These are phyloP conservation scores for Pelargonium citronellum DNA, from an alignment of 441 rosid species.

Conservation along the genomic window DNA sequence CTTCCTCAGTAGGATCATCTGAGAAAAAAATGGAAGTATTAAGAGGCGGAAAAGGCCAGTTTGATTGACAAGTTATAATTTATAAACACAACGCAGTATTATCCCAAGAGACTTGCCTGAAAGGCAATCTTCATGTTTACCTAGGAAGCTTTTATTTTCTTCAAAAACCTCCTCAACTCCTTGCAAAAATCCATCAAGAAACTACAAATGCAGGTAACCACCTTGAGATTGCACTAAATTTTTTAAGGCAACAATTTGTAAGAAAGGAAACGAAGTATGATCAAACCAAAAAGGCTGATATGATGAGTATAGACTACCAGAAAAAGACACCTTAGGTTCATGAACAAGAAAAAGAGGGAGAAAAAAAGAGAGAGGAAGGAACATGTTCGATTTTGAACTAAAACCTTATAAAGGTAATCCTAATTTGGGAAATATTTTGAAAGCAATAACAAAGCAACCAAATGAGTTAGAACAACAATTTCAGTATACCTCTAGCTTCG, in stretches of 20 bases:
- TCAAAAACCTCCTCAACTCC: slow-evolving; percentile 9
- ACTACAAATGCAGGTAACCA: slow-evolving; percentile 6
- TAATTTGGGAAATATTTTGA: no score
- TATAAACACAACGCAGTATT: background rate
- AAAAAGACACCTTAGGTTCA: slow-evolving; percentile 4
- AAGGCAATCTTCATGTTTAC: background rate
- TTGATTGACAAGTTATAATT: background rate
- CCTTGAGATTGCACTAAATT: background rate
- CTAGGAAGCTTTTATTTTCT: background rate
- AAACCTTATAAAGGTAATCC: no score
- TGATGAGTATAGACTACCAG: slow-evolving; percentile 1
- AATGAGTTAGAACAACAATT: background rate
- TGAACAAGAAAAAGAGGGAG: background rate
- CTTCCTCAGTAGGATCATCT: background rate
- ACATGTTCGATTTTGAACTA: background rate
- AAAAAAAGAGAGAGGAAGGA: background rate
- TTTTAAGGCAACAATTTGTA: background rate
- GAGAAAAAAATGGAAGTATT: background rate
- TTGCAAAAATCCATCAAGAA: slow-evolving; percentile 8
- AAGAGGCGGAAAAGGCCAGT: background rate
- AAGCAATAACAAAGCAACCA: no score
- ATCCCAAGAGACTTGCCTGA: slow-evolving; percentile 9
- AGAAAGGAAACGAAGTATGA: background rate
- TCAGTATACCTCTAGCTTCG: background rate
- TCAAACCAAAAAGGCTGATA: slow-evolving; percentile 3